These are phyloP conservation scores for Caloboletus inedulis DNA, from an alignment of 1,284 basidiomycete genomes.

Conservation along the genomic window DNA sequence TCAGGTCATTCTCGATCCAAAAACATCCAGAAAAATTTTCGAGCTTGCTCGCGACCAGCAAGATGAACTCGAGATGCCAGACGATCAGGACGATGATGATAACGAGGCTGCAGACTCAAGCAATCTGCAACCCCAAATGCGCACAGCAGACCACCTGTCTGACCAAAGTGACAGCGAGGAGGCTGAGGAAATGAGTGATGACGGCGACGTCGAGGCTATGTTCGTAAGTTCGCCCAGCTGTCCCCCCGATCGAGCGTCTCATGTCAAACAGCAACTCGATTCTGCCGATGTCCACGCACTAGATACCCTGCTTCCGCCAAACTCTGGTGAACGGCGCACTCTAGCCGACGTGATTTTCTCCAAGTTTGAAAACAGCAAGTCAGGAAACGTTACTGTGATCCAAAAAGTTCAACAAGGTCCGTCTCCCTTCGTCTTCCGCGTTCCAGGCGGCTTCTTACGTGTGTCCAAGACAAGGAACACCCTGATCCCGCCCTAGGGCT, in stretches of 20 bases:
- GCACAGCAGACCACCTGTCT: slow-evolving; percentile 37
- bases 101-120: slow-evolving; percentile 37
- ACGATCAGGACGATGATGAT: slow-evolving; percentile 41
- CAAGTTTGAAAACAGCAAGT: slow-evolving; percentile 71
- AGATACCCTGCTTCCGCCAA: slow-evolving; percentile 74
- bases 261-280: slow-evolving; percentile 75
- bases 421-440: slow-evolving; percentile 4
- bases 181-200: slow-evolving; percentile 43
- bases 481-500: slow-evolving; percentile 90
- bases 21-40: slow-evolving; percentile 87
- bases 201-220: slow-evolving; percentile 55
- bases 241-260: slow-evolving; percentile 7
- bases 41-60: slow-evolving; percentile 93
- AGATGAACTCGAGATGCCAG: slow-evolving; percentile 73
- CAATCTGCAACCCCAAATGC: slow-evolving; percentile 36
- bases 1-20: slow-evolving; percentile 80
- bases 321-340: slow-evolving; percentile 73
- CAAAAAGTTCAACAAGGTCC: slow-evolving; percentile 59
- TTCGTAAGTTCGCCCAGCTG: slow-evolving; percentile 47
- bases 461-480: slow-evolving; percentile 51
- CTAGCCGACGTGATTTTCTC: slow-evolving; percentile 95
- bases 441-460: slow-evolving; percentile 1
- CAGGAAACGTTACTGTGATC: slow-evolving; percentile 49
- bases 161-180: slow-evolving; percentile 55
- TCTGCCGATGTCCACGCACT: slow-evolving; percentile 82